Conservation (phyloP, 176 grass and related monocot genomes). For the Eragrostis nindensis region DNA sequence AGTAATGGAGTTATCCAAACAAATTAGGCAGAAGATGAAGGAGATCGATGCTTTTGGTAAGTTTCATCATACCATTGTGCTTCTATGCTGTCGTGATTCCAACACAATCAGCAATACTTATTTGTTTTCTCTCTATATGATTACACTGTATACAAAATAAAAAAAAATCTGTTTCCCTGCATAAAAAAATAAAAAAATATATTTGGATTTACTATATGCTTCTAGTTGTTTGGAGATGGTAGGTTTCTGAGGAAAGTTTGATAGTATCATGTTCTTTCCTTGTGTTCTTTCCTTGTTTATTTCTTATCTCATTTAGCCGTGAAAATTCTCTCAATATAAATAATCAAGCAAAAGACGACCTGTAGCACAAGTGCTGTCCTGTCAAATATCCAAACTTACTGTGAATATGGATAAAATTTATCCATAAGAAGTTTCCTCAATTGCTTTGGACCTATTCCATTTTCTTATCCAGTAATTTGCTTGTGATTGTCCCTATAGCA, state of each 20-base stretch:
- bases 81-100: slow-evolving; percentile 6
- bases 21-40: slow-evolving; percentile 97
- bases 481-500: neutral
- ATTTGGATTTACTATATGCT: neutral
- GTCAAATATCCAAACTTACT: neutral
- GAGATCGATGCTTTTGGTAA: slow-evolving; percentile 84
- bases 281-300: neutral
- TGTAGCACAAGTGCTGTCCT: neutral
- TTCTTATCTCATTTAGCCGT: neutral
- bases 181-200: slow-evolving; percentile 1
- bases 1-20: slow-evolving; percentile 75
- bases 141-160: neutral
- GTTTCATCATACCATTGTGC: slow-evolving; percentile 17
- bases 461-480: neutral
- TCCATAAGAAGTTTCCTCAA: neutral
- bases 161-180: neutral
- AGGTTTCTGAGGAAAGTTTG: neutral
- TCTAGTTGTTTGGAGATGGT: neutral
- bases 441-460: neutral
- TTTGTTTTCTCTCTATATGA: neutral
- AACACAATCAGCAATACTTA: neutral
- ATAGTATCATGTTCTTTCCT: neutral
- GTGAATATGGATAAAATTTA: neutral
- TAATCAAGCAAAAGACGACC: neutral
- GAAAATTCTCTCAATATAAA: neutral